A percentile compares a stretch with the other conserved stretches of the same genome.
Conservation (phyloP, 2,329 filamentous ascomycete genomes). For the Celoporthe dispersa region DNA sequence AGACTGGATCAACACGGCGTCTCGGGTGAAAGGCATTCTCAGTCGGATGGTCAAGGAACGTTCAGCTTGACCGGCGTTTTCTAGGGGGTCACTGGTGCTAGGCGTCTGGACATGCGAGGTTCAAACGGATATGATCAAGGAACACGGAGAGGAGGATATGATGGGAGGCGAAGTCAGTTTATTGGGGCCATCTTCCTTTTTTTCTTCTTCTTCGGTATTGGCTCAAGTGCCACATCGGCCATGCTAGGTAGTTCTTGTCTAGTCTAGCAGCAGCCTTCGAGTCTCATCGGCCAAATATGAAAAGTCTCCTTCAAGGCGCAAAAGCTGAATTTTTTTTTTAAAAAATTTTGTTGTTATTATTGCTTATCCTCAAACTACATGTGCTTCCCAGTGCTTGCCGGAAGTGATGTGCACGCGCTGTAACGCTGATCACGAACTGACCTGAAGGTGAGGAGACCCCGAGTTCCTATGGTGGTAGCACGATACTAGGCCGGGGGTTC, state of each 20-base stretch:
- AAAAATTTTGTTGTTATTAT: too few species aligned
- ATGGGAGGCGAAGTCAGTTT: neutral
- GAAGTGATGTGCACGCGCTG: neutral
- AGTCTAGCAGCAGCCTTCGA: neutral
- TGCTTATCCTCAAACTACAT: too few species aligned
- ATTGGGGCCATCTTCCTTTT: neutral
- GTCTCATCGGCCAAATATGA: neutral
- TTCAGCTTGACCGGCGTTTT: neutral
- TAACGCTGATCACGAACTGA: neutral
- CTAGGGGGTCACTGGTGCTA: neutral
- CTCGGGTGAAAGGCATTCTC: neutral
- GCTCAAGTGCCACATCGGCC: neutral
- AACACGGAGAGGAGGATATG: neutral
- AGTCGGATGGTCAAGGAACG: neutral
- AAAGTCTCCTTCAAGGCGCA: neutral
- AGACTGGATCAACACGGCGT: slow-evolving; percentile 9
- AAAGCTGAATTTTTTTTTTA: neutral
- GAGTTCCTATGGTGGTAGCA: neutral
- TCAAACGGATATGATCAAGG: neutral
- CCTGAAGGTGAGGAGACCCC: neutral
- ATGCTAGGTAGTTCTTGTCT: neutral
- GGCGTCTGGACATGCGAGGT: slow-evolving; percentile 10
- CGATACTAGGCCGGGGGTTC: neutral
- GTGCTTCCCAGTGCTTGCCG: neutral
- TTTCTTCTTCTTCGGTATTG: neutral